Conservation (phyloP, 78 protist genomes). For the Dictyostelium citrinum region DNA sequence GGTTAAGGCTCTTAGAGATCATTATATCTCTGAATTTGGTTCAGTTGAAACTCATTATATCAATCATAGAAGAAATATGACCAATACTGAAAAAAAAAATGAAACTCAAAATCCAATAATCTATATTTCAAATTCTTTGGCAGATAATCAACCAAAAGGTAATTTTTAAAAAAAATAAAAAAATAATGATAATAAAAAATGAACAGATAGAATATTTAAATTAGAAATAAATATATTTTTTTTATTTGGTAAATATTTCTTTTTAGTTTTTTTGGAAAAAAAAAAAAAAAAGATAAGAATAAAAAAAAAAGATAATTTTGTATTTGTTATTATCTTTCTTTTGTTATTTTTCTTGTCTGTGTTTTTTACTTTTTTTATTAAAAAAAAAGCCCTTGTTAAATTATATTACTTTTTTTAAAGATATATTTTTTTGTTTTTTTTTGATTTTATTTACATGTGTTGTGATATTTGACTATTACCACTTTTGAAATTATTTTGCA, state of each 20-base stretch:
- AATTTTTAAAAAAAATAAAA: background rate
- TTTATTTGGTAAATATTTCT: background rate
- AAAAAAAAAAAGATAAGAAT: background rate
- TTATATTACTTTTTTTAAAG: too few species aligned
- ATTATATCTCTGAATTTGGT: background rate
- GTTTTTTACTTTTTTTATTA: too few species aligned
- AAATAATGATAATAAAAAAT: background rate
- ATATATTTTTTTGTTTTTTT: background rate
- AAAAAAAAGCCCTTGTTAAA: too few species aligned
- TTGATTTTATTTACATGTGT: background rate
- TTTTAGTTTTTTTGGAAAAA: background rate
- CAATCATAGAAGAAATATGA: background rate
- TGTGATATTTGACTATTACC: background rate
- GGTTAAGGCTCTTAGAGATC: background rate
- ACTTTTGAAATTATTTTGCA: slow-evolving; percentile 11
- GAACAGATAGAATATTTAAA: background rate
- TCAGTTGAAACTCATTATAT: background rate
- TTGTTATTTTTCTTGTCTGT: too few species aligned
- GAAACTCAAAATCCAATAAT: background rate
- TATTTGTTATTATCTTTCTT: too few species aligned
- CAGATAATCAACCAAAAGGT: background rate
- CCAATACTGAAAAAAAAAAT: background rate
- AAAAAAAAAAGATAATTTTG: too few species aligned
- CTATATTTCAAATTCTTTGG: background rate
- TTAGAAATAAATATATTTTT: background rate